Evolutionary conservation across 306 rosid genomes (phyloP).

Genomic region (Herpetospermum pedunculosum): DNA sequence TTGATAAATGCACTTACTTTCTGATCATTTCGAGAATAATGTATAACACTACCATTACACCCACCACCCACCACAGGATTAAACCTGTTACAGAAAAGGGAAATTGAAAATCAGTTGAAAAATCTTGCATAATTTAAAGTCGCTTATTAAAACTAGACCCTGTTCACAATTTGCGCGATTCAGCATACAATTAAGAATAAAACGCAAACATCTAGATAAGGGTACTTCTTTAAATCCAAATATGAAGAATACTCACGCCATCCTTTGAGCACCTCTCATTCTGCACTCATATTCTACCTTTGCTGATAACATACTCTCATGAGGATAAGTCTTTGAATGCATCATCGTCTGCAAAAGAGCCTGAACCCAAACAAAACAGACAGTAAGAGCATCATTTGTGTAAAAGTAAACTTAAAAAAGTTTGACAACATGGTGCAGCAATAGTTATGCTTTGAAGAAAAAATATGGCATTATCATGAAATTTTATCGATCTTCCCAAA

Average conservation of each 20-base stretch:
- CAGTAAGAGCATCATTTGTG: background rate
- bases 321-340: constrained; percentile 61
- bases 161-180: background rate
- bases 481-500: background rate
- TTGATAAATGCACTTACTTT: constrained; percentile 33
- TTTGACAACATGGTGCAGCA: background rate
- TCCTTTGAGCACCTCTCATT: constrained; percentile 85
- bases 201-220: background rate
- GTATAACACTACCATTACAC: constrained; percentile 72
- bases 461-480: background rate
- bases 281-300: constrained; percentile 89
- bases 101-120: constrained; percentile 9
- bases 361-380: constrained; percentile 30
- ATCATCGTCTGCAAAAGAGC: constrained; percentile 85
- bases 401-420: background rate
- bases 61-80: constrained; percentile 99
- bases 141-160: background rate
- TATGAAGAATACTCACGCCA: constrained; percentile 59
- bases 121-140: constrained; percentile 3
- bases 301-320: constrained; percentile 66
- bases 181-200: constrained; percentile 1
- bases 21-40: constrained; percentile 89
- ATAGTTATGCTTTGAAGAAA: background rate
- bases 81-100: constrained; percentile 38
- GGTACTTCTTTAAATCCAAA: constrained; percentile 13